Evolutionary conservation across 2,329 filamentous ascomycete genomes (phyloP).

Genomic region (Venturia carpophila): DNA sequence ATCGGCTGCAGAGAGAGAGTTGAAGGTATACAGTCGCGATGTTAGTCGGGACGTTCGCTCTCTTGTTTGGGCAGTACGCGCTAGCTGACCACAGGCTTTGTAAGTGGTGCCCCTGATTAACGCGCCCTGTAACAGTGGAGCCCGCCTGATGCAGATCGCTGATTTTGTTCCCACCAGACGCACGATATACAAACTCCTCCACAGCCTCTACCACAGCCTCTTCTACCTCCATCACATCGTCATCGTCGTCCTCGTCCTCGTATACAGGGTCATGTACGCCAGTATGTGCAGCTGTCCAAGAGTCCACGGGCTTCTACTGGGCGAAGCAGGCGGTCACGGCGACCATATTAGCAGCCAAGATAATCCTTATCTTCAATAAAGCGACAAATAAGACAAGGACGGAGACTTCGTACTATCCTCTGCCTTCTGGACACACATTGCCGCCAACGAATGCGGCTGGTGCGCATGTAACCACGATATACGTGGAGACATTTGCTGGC

Average conservation of each 20-base stretch:
- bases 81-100: not conserved
- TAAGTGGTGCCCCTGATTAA: not conserved
- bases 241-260: not conserved
- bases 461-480: conserved; percentile 7
- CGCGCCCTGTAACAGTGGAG: not conserved
- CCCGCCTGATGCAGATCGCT: not conserved
- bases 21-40: not conserved
- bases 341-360: conserved; percentile 18
- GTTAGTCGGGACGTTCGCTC: not conserved
- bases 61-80: not conserved
- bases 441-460: conserved; percentile 19
- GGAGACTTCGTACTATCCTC: conserved; percentile 14
- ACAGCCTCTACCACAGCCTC: not conserved
- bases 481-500: not conserved
- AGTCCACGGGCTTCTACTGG: conserved; percentile 12
- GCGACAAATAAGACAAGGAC: conserved; percentile 20
- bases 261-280: not conserved
- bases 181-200: not conserved
- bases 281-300: not conserved
- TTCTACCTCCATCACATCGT: not conserved
- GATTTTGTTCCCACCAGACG: not conserved
- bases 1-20: not conserved
- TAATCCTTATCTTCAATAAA: conserved; percentile 19
- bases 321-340: conserved; percentile 14
- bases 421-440: conserved; percentile 19